A percentile compares a stretch with the other conserved stretches of the same genome.
These are phyloP conservation scores for Arctium minus DNA, from an alignment of 129 eudicot species.

Conservation along the genomic window DNA sequence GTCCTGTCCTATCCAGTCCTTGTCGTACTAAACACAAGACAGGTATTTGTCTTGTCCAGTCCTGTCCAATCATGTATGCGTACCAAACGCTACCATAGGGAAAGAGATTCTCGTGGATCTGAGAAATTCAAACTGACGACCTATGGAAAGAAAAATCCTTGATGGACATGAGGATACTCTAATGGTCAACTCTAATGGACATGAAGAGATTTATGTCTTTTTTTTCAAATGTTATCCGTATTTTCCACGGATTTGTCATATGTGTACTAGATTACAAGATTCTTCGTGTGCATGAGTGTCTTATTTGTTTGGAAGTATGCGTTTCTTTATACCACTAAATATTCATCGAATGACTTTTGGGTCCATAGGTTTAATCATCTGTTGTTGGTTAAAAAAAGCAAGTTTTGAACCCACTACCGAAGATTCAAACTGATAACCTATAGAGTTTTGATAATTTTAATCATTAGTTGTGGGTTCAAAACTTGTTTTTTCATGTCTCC, in stretches of 20 bases:
- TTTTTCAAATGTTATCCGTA: neutral
- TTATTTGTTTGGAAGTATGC: neutral
- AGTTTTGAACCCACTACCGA: no score
- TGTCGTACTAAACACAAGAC: no score
- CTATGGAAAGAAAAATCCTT: neutral
- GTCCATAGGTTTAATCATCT: neutral
- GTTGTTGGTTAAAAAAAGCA: no score
- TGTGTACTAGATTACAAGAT: neutral
- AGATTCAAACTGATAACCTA: no score
- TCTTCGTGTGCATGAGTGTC: neutral
- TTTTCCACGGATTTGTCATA: neutral
- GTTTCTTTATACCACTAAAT: neutral
- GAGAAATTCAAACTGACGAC: neutral
- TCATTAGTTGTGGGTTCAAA: neutral
- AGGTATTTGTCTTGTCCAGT: no score
- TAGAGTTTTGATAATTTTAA: neutral
- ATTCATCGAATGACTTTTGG: neutral
- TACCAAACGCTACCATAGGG: neutral
- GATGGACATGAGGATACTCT: neutral
- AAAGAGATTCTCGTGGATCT: no score
- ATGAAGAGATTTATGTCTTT: neutral
- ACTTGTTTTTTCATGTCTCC: neutral
- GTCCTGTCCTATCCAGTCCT: no score
- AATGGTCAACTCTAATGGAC: neutral
- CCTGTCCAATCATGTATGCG: no score